Evolutionary conservation across 1,284 basidiomycete species (phyloP), one percentile per base, ranked within the genome.

Genomic region (Cutaneotrichosporon dermatis): DNA sequence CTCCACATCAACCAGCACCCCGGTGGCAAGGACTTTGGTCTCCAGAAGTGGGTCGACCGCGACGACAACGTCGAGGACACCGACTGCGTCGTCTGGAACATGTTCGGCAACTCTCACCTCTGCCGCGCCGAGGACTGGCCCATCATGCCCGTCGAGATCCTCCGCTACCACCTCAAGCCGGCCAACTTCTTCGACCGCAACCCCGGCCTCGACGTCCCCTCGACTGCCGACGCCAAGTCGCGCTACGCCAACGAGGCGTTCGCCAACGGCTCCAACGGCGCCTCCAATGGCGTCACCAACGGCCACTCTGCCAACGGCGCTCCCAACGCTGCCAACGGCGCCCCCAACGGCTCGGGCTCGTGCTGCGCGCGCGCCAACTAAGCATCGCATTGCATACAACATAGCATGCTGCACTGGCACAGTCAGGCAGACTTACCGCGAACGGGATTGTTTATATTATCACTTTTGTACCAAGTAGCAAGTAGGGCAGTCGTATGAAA

Each of bases 141-240:
- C 9, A 89, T 90, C 41, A 95, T 95, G 92, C 92, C 92, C 1
- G 86, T 87, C 16, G 92, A 95, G 70, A 84, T 88, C 63, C 63
- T 92, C 33, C 83, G 78, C 57, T 74, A 92, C 53, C 79, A 84
- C 35, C 85, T 95, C 79, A 90, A 90, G 72, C 93, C 93, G 8
- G 10, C 42, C 1, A 33, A n/a, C 25, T 44, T 44, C 84, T 96
- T 94, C 52, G 64, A 65, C 51, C 60, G 66, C 16, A 72, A 70
- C 52, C 72, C 71, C 6, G 69, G 69, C 33, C 62, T 74, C 36
- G 72, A 72, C 44, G 68, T 74, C 4, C 71, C 72, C 4, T 57
- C 56, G 16, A 64, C 35, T 13, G 68, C 65, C 11, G 72, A 74
- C 61, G 56, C 37, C 35, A 68, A 72, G 61, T 72, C 71, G 49